Percentiles rank a stretch among this genome's conserved stretches.
phyloP scores from a whole-genome alignment of 805 yeast genomes.

The Komagataella phaffii region DNA sequence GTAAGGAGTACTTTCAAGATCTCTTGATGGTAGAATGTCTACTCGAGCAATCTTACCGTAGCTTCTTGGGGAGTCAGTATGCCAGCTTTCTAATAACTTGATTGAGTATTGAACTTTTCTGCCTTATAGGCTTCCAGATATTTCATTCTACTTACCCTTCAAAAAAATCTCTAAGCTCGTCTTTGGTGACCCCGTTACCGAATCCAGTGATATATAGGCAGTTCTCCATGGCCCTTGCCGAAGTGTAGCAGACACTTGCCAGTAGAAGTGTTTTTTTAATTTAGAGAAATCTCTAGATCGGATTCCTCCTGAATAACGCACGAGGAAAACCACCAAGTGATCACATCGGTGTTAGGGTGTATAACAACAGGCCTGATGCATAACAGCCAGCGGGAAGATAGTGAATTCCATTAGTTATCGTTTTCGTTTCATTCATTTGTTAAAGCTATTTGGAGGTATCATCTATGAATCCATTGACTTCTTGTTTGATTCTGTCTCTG shows the following conservation, averaged over 20 bases:
- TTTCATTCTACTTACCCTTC: neutral
- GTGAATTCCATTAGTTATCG: neutral
- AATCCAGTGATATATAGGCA: neutral
- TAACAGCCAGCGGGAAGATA: neutral
- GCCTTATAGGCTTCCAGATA: neutral
- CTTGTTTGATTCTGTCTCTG: constrained; percentile 14
- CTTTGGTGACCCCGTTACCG: neutral
- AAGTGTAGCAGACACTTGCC: neutral
- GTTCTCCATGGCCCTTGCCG: neutral
- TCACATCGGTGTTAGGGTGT: neutral
- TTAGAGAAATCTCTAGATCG: neutral
- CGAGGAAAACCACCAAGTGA: neutral
- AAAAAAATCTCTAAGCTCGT: neutral
- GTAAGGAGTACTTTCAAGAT: neutral
- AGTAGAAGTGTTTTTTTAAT: neutral
- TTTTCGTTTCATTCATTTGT: neutral
- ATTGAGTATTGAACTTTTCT: neutral
- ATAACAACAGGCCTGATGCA: neutral
- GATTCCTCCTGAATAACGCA: neutral
- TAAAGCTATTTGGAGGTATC: neutral
- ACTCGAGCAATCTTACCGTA: neutral
- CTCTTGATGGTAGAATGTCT: neutral
- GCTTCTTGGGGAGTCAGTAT: neutral
- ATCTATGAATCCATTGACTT: constrained; percentile 10
- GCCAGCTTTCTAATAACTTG: neutral